Percentiles rank a stretch among this genome's conserved stretches.
phyloP scores from a whole-genome alignment of 169 alveolate genomes.

The Eimeria necatrix region DNA sequence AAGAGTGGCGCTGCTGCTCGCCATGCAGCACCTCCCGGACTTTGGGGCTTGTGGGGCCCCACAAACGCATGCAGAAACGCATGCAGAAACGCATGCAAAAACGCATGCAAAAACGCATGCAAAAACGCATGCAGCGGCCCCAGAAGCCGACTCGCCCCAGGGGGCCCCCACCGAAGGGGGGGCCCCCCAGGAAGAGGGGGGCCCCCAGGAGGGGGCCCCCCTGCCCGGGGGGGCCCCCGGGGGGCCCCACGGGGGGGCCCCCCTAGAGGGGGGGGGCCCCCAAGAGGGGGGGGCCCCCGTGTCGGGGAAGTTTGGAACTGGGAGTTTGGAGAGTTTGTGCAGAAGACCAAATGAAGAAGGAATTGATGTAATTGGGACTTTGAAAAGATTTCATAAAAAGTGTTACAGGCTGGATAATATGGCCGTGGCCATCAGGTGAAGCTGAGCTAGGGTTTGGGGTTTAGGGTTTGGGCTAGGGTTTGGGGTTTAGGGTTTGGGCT shows the following conservation, averaged over 20 bases:
- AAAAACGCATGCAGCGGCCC: too few relatives aligned
- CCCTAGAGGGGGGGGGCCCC: too few relatives aligned
- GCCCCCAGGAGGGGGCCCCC: too few relatives aligned
- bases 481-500: too few relatives aligned
- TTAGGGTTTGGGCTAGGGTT: too few relatives aligned
- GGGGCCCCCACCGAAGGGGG: too few relatives aligned
- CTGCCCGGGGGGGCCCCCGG: too few relatives aligned
- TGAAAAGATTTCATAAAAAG: slow-evolving; percentile 81
- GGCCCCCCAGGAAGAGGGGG: too few relatives aligned
- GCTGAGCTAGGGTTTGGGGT: too few relatives aligned
- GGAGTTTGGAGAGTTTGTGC: slow-evolving; percentile 82
- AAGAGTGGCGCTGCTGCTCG: slow-evolving; percentile 68
- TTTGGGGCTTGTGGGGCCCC: background rate
- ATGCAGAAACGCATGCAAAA: background rate
- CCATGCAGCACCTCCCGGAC: slow-evolving; percentile 47
- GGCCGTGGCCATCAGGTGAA: slow-evolving; percentile 77
- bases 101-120: too few relatives aligned
- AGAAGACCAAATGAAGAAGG: slow-evolving; percentile 80
- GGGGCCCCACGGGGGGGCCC: too few relatives aligned
- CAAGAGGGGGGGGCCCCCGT: background rate
- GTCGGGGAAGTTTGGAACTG: slow-evolving; percentile 84
- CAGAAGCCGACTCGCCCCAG: too few relatives aligned
- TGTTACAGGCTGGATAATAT: slow-evolving; percentile 81
- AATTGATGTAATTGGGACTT: slow-evolving; percentile 79
- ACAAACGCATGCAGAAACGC: background rate